Conservation (phyloP, 176 grass and related monocot genomes). For the Phragmites australis region DNA sequence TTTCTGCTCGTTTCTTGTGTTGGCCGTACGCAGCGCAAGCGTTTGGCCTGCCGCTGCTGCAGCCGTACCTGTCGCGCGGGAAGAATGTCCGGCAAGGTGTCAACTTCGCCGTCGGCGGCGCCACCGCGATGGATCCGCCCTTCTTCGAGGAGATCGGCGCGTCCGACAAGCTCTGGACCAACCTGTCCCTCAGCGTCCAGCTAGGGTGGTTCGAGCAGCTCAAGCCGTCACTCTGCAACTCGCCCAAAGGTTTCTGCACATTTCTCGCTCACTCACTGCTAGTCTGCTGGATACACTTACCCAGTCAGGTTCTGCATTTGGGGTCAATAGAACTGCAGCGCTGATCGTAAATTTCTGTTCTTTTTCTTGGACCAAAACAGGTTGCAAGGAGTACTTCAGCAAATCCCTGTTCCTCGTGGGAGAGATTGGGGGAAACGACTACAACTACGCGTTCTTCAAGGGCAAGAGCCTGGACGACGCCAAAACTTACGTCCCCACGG, state of each 20-base stretch:
- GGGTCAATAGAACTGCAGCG: neutral
- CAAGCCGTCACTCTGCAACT: slow-evolving; percentile 73
- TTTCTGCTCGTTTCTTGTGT: too few species aligned
- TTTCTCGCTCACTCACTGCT: neutral
- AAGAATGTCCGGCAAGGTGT: slow-evolving; percentile 58
- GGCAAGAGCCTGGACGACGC: slow-evolving; percentile 72
- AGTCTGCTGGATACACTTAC: too few species aligned
- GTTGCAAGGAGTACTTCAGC: slow-evolving; percentile 72
- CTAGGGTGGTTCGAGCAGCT: slow-evolving; percentile 75
- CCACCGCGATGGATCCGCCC: slow-evolving; percentile 71
- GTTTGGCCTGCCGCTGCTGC: slow-evolving; percentile 74
- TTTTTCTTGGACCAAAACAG: slow-evolving; percentile 28
- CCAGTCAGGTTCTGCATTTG: neutral
- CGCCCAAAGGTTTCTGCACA: slow-evolving; percentile 38
- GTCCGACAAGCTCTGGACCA: slow-evolving; percentile 55
- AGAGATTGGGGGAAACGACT: slow-evolving; percentile 90
- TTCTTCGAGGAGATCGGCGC: slow-evolving; percentile 74
- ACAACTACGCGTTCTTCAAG: slow-evolving; percentile 80
- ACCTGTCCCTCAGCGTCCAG: slow-evolving; percentile 69
- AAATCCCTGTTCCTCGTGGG: slow-evolving; percentile 75
- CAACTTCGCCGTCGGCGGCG: slow-evolving; percentile 83
- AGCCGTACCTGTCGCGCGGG: slow-evolving; percentile 54
- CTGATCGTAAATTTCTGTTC: neutral
- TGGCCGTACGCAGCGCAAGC: slow-evolving; percentile 50
- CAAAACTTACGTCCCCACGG: slow-evolving; percentile 65